Percentiles rank a stretch among this genome's conserved stretches.
Evolutionary conservation across 208 protist species (phyloP).

Genomic region (Leishmania martiniquensis): DNA sequence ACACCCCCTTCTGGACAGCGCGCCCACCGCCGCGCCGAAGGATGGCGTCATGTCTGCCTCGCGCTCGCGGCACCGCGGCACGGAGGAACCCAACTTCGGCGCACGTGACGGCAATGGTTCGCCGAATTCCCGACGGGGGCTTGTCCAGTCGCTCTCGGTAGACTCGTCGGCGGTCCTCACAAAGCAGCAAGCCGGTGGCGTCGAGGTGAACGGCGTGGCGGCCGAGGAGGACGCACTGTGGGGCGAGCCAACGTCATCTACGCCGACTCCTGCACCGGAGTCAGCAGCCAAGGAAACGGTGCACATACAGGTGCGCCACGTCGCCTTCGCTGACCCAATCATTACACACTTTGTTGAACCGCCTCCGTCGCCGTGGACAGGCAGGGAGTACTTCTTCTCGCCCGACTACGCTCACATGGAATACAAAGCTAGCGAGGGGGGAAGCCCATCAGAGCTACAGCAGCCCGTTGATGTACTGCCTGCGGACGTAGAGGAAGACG

Average conservation of each 20-base stretch:
- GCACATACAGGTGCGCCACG: background rate
- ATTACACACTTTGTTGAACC: constrained; percentile 21
- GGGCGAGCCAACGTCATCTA: constrained; percentile 16
- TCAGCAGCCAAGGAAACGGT: background rate
- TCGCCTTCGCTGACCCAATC: constrained; percentile 5
- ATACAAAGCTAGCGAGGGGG: constrained; percentile 12
- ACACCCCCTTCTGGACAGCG: no score
- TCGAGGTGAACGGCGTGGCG: background rate
- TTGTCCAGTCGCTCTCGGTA: background rate
- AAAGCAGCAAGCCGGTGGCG: background rate
- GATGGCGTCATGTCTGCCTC: constrained; percentile 3
- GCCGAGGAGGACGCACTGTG: constrained; percentile 11
- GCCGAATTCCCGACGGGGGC: background rate
- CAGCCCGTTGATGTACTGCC: background rate
- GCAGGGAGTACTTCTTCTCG: constrained; percentile 19
- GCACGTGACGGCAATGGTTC: background rate
- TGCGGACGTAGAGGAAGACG: constrained; percentile 11
- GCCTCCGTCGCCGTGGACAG: constrained; percentile 24
- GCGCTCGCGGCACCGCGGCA: constrained; percentile 5
- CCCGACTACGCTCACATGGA: constrained; percentile 31
- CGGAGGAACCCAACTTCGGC: constrained; percentile 1
- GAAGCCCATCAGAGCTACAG: background rate
- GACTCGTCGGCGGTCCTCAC: background rate
- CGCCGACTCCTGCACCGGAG: background rate
- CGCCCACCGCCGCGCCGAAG: background rate